Conservation (phyloP, 2,329 filamentous ascomycete genomes). For the Cryphonectria carpinicola region DNA sequence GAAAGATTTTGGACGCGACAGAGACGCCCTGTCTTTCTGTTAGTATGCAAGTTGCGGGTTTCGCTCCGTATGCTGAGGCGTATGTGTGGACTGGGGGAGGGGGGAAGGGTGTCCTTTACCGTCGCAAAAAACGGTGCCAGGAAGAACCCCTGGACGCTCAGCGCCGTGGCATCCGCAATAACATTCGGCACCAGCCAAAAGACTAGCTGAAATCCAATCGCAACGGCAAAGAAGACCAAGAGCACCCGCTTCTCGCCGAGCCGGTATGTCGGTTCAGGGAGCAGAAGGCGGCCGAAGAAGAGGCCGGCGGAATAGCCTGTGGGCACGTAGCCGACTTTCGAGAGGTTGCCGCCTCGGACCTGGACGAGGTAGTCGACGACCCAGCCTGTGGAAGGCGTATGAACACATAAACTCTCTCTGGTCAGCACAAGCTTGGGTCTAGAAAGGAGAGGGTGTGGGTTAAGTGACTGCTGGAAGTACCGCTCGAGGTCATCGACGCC, state of each 20-base stretch:
- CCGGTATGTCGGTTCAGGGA: slow-evolving; percentile 63
- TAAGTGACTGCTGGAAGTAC: background rate
- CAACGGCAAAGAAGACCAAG: slow-evolving; percentile 54
- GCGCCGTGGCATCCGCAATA: slow-evolving; percentile 50
- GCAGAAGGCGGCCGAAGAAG: slow-evolving; percentile 58
- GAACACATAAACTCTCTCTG: background rate
- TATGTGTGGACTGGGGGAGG: background rate
- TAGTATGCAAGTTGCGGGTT: background rate
- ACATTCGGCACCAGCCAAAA: slow-evolving; percentile 54
- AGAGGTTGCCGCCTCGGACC: slow-evolving; percentile 59
- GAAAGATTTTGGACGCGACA: slow-evolving; percentile 54
- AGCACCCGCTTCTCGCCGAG: slow-evolving; percentile 63
- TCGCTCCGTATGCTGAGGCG: background rate
- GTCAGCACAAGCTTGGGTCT: background rate
- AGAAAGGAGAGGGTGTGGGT: too few relatives aligned
- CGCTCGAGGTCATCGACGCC: slow-evolving; percentile 56
- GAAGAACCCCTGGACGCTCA: slow-evolving; percentile 58
- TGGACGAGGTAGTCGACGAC: slow-evolving; percentile 67
- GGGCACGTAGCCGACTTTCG: slow-evolving; percentile 64
- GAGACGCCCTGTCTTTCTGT: slow-evolving; percentile 49
- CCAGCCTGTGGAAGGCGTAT: slow-evolving; percentile 47
- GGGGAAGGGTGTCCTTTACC: slow-evolving; percentile 36
- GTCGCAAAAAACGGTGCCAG: slow-evolving; percentile 58
- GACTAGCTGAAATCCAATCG: slow-evolving; percentile 58
- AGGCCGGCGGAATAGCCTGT: slow-evolving; percentile 63